These are phyloP conservation scores for Fonsecaea pedrosoi DNA, from an alignment of 2,329 filamentous ascomycete genomes.

Conservation along the genomic window DNA sequence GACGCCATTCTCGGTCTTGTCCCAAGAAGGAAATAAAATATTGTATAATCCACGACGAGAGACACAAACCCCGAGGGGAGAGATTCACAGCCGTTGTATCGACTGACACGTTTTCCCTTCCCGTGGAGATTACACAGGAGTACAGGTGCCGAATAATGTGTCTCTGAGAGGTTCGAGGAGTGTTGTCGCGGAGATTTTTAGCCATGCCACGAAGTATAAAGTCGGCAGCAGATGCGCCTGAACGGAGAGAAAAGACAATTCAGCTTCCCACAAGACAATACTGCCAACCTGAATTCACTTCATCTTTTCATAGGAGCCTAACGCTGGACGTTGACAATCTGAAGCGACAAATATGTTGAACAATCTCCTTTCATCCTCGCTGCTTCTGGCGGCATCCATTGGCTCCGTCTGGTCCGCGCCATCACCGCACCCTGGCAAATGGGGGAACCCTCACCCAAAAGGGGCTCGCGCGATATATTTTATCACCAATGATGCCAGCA, in stretches of 20 bases:
- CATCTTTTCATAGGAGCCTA: not conserved
- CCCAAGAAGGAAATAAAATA: constrained; percentile 20
- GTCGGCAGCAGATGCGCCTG: not conserved
- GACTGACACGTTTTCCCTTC: not conserved
- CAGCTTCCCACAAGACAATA: not conserved
- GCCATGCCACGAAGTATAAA: not conserved
- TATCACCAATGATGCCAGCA: constrained; percentile 60
- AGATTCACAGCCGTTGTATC: not conserved
- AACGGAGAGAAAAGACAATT: not conserved
- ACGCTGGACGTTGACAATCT: not conserved
- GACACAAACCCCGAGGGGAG: not conserved
- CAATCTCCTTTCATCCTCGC: not conserved
- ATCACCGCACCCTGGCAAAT: not conserved
- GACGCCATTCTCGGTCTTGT: constrained; percentile 16
- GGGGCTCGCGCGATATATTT: constrained; percentile 59
- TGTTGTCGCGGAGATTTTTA: not conserved
- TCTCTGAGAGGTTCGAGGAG: constrained; percentile 34
- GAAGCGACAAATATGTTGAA: not conserved
- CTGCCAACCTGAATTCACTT: not conserved
- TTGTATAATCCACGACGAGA: constrained; percentile 11
- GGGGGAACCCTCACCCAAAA: not conserved
- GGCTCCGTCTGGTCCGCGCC: not conserved
- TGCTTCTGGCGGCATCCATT: constrained; percentile 4
- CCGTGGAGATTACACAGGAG: constrained; percentile 2
- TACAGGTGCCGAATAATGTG: not conserved